phyloP scores from a whole-genome alignment of 2,329 filamentous ascomycete species.

The Fusarium domesticum region DNA sequence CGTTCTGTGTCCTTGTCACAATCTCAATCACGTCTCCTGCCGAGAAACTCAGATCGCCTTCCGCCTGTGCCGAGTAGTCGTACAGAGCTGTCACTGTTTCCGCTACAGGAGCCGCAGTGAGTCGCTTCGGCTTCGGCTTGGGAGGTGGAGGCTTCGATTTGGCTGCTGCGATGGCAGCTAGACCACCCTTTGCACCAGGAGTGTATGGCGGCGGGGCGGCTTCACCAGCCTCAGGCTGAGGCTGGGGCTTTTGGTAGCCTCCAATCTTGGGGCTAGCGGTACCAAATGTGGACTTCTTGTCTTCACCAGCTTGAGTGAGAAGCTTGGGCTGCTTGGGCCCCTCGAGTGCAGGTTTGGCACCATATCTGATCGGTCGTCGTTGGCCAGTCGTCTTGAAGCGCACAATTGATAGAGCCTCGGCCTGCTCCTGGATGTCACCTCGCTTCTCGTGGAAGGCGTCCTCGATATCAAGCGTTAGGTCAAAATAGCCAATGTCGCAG shows the following conservation, averaged over 20 bases:
- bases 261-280: constrained; percentile 31
- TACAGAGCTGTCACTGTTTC: constrained; percentile 90
- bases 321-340: constrained; percentile 47
- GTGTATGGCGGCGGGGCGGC: constrained; percentile 70
- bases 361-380: constrained; percentile 57
- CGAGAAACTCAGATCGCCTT: constrained; percentile 87
- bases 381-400: constrained; percentile 88
- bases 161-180: constrained; percentile 50
- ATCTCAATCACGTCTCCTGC: constrained; percentile 91
- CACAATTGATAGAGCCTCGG: constrained; percentile 80
- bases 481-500: constrained; percentile 97
- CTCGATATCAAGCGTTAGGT: constrained; percentile 85
- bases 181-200: constrained; percentile 38
- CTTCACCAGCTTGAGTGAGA: constrained; percentile 50
- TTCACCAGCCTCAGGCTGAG: constrained; percentile 43
- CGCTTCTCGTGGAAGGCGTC: constrained; percentile 88
- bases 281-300: constrained; percentile 22
- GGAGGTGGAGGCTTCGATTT: constrained; percentile 69
- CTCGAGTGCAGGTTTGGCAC: constrained; percentile 52
- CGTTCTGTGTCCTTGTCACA: constrained; percentile 74
- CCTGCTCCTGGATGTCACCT: constrained; percentile 78
- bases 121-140: constrained; percentile 66
- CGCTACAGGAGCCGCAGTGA: constrained; percentile 61
- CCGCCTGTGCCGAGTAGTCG: constrained; percentile 93
- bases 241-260: constrained; percentile 32